Evolutionary conservation across 2,329 filamentous ascomycete genomes (phyloP), one percentile per base, ranked within the genome.

Genomic region (Aspergillus hiratsukae): DNA sequence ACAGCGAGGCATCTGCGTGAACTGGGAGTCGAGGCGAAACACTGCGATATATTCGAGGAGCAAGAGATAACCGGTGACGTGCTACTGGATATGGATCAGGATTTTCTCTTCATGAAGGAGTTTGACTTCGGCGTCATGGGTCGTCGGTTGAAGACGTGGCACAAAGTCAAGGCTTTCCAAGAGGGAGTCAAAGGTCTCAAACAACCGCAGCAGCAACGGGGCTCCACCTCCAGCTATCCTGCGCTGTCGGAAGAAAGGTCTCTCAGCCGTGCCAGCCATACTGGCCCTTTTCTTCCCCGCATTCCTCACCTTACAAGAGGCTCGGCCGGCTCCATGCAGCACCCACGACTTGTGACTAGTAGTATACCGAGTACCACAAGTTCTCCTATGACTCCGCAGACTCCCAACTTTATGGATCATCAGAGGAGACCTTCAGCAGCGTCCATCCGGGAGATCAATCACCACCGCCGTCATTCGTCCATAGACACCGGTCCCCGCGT

Each of bases 11-110:
- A 96, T 69, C 80, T 99, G 43, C 92, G 94, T 64, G 88, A 89
- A 1, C 79, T 86, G 3, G 92, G 91, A 6, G 88, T 97, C 7
- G 93, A 97, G 71, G 86, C 87, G 66, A 87, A 87, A 64, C 93
- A 97, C 65, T 99, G 94, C 69, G 88, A 96, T 62, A 90, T 97
- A 3, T 99, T 99, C 68, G 82, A 88, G 64, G 92, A 97, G 67
- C 93, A 99, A 73, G 94, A 99, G 72, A 97, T 99, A 56, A 87
- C 89, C 2, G 94, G 94, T 50, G 92, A 97, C 66, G 93, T 97
- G 3, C 77, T 99, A 41, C 77, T 99, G 52, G 90, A 90, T 53
- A 96, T 97, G 90, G 91, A 97, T 66, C 93, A 97, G 76, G 90
- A 90, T 56, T 95, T 94, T 41, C 81, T 97, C 17, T 96, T 97